These are phyloP conservation scores for Copromyces sp. DNA, from an alignment of 495 filamentous ascomycete species.

Conservation along the genomic window DNA sequence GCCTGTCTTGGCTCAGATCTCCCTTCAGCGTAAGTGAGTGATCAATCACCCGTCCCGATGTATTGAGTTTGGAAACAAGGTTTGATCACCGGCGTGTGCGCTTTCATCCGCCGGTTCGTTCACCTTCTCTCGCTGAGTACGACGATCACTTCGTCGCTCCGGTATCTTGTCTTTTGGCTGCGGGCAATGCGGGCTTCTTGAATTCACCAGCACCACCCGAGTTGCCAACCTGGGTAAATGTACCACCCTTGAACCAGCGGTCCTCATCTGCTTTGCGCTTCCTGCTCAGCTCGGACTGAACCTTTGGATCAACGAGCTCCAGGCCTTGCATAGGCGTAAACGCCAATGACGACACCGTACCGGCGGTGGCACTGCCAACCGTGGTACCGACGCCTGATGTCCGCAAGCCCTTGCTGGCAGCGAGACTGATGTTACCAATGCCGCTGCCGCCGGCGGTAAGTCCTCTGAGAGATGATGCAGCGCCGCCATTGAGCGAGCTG, in stretches of 20 bases:
- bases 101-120: neutral
- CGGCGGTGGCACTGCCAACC: conserved; percentile 40
- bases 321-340: conserved; percentile 93
- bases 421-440: conserved; percentile 53
- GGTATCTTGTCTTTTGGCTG: conserved; percentile 48
- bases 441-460: conserved; percentile 48
- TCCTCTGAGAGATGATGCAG: conserved; percentile 66
- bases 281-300: conserved; percentile 66
- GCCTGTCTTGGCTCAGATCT: neutral
- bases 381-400: conserved; percentile 65
- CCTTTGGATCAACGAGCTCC: conserved; percentile 92
- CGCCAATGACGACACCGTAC: conserved; percentile 79
- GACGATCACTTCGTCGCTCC: conserved; percentile 34
- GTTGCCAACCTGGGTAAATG: conserved; percentile 80
- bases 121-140: neutral
- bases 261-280: conserved; percentile 93
- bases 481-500: conserved; percentile 54
- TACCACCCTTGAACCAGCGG: conserved; percentile 89
- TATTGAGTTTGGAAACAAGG: neutral
- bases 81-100: neutral
- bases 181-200: conserved; percentile 53
- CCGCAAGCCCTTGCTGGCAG: conserved; percentile 57
- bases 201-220: conserved; percentile 22
- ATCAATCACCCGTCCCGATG: neutral
- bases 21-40: neutral